Conservation (phyloP, 2,329 filamentous ascomycete genomes). For the Pseudonectria buxi region DNA sequence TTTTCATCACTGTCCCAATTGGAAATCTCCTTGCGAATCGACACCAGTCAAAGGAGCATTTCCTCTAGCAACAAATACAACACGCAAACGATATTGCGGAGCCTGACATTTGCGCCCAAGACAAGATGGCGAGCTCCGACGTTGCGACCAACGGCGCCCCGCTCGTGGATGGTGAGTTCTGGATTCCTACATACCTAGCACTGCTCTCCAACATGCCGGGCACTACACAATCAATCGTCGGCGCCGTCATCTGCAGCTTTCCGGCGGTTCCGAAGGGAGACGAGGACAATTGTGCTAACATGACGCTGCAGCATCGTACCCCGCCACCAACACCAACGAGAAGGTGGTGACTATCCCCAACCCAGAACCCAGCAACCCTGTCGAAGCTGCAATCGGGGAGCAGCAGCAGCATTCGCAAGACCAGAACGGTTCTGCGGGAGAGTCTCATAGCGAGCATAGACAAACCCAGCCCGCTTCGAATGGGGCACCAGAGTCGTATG, state of each 20-base stretch:
- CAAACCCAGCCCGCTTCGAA: too few species aligned
- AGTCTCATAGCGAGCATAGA: too few species aligned
- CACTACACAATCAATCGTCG: too few species aligned
- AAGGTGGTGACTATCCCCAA: conserved; percentile 18
- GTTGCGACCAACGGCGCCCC: conserved; percentile 3
- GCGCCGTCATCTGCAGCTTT: too few species aligned
- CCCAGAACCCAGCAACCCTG: conserved; percentile 9
- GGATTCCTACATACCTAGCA: not conserved
- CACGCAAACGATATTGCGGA: too few species aligned
- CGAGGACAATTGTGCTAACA: conserved; percentile 5
- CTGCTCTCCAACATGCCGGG: too few species aligned
- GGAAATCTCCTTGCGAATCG: too few species aligned
- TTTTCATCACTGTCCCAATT: too few species aligned
- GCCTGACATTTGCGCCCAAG: conserved; percentile 3
- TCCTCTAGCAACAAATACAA: too few species aligned
- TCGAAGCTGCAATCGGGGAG: not conserved
- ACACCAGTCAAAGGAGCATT: too few species aligned
- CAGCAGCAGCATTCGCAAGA: not conserved
- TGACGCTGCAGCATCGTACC: conserved; percentile 2
- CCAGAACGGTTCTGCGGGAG: not conserved
- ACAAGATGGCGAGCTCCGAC: conserved; percentile 12
- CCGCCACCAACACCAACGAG: conserved; percentile 9
- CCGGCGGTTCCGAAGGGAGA: not conserved
- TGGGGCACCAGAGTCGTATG: too few species aligned
- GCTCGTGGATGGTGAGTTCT: conserved; percentile 14